Evolutionary conservation across 106 monocot genomes (phyloP).

Genomic region (Alisma plantagoaquatica): DNA sequence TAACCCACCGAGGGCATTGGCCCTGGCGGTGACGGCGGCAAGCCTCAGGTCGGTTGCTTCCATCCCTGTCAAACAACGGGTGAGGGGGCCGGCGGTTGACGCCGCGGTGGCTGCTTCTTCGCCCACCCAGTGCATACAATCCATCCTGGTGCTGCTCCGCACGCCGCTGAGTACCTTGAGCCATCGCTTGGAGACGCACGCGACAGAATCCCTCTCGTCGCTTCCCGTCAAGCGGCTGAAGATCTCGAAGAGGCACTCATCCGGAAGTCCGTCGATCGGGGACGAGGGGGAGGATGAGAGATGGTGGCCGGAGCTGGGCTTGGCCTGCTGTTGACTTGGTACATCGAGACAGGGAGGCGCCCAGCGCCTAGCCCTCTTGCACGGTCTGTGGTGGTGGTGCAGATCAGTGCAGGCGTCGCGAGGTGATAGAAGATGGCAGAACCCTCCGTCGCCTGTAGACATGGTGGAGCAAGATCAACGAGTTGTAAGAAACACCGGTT

Average conservation of each 20-base stretch:
- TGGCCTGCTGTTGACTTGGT: background rate
- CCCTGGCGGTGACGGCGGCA: conserved; percentile 37
- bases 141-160: conserved; percentile 17
- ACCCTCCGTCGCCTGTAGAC: conserved; percentile 1
- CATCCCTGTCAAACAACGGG: conserved; percentile 35
- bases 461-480: no score
- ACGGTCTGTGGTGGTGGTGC: background rate
- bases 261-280: conserved; percentile 61
- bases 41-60: conserved; percentile 71
- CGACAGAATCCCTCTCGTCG: conserved; percentile 40
- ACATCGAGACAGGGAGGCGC: background rate
- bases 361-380: background rate
- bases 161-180: conserved; percentile 54
- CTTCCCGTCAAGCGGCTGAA: conserved; percentile 41
- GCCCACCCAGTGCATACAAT: background rate
- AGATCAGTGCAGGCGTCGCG: background rate
- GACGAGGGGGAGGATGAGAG: no score
- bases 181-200: conserved; percentile 84
- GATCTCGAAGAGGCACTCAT: conserved; percentile 89
- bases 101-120: background rate
- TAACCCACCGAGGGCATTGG: conserved; percentile 31
- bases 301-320: background rate
- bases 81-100: conserved; percentile 18
- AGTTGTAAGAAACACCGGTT: no score
- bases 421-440: background rate